Base-by-base conservation (phyloP, 495 filamentous ascomycete species). In the Xylaria curta region DNA sequence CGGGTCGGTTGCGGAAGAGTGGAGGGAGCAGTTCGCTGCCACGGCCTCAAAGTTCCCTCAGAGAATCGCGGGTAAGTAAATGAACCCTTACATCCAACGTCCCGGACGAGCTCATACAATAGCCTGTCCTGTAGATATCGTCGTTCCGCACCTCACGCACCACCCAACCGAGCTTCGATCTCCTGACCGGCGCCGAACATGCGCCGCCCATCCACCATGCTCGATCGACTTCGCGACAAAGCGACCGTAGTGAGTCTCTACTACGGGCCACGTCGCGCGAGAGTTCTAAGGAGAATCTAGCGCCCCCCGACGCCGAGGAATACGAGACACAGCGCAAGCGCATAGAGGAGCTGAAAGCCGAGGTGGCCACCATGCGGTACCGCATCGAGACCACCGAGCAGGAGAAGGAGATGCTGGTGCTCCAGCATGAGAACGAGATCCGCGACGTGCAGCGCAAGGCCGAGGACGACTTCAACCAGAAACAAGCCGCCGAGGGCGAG, bases 371-470 rank as follows among this genome's bases (percentile, higher is more conserved):
- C 0, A 77, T 89, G 64, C 82, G 81, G n/a, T 88, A 87, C 73
- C 84, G 82, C 9, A 80, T 87, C 31, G 84, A 80, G 86, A 95
- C 76, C 84, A 84, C 93, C 72, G 94, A 94, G 73, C 93, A 97
- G 67, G 96, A 98, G 78, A 90, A 93, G 73, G 95, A 97, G 51
- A 83, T 97, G 60, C 82, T 89, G 64, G 86, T 85, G 3, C 81
- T 97, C 13, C 89, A 91, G 66, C 91, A 93, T 75, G 93, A 97
- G 68, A 92, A 94, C 74, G 94, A 97, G 74, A 78, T 97, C 26
- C 87, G 94, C 54, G 92, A 94, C 26, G 82, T 89, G 4, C 90
- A 92, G 75, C 81, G 88, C 36, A 92, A 90, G 73, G 89, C 90
- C 17, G 94, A 97, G 73, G 90, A 93, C 9, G 94, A 97, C 73